Base-by-base conservation (phyloP, 75 land plant species). In the Azolla pinnata region DNA sequence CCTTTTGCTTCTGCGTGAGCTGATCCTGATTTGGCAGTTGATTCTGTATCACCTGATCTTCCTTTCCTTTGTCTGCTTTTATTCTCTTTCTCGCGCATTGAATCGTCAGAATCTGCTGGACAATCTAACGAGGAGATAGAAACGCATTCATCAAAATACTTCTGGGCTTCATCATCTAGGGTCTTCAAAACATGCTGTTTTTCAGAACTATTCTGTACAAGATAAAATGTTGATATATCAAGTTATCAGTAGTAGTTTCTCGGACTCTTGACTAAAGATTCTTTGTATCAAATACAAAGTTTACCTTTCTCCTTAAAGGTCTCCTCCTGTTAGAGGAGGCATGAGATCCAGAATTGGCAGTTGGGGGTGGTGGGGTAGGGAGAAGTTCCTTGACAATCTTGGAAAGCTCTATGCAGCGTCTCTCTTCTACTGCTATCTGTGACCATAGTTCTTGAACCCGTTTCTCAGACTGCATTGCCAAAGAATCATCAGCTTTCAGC, bases 61-160 rank as follows among this genome's bases (percentile, higher is more conserved):
- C 4, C 4, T 4, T 14, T 17, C 14, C 49, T 46, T 2, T 14
- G n/a, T 17, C 23, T 46, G 14, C 14, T 46, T 4, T 23, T 17
- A 14, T 46, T 4, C 4, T 17, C 49, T 23, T 46, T 46, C 49
- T 14, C 49, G n/a, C 21, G 49, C 14, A 46, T 46, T 2, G 2
- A 46, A 14, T 46, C 59, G 20, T 57, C 21, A 33, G 35, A 33
- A 17, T 57, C 42, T 3, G 24, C 42, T 57, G 31, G 29, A 52
- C 25, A 52, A 52, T 83, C 87, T 49, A 83, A 77, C 14, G 83
- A 79, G 18, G 87, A 84, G 42, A 86, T 67, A 29, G 86, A 83
- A 33, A 86, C 85, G 70, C 83, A 90, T 68, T 90, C 96, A 31
- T 90, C 96, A 61, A 90, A 90, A 62, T 86, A 90, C 7, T 72